Percentiles rank a stretch among this genome's conserved stretches.
Conservation (phyloP, 1,139 yeast genomes). For the Suhomyces chickasaworum region DNA sequence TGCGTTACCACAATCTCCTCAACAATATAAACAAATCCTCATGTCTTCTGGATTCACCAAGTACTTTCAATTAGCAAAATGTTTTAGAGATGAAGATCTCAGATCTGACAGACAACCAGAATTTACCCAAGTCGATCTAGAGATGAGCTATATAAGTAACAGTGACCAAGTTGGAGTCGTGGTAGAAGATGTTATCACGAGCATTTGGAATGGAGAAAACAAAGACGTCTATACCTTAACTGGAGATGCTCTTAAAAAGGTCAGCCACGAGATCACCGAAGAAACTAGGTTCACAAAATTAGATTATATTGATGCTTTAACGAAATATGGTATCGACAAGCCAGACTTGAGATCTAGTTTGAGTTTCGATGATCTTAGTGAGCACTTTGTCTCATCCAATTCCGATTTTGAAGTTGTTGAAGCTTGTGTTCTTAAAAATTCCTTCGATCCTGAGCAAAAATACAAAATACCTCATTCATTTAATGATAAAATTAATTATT, state of each 20-base stretch:
- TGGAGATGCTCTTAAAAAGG: slow-evolving; percentile 10
- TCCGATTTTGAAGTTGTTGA: slow-evolving; percentile 67
- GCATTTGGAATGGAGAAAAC: slow-evolving; percentile 58
- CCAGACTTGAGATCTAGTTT: slow-evolving; percentile 80
- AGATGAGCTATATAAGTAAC: slow-evolving; percentile 79
- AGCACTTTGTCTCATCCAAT: slow-evolving; percentile 33
- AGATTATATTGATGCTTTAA: slow-evolving; percentile 68
- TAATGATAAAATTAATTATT: slow-evolving; percentile 49
- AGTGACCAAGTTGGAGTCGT: slow-evolving; percentile 65
- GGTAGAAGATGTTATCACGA: slow-evolving; percentile 58
- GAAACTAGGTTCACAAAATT: slow-evolving; percentile 44
- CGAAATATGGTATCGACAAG: slow-evolving; percentile 85
- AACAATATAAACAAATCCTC: slow-evolving; percentile 89
- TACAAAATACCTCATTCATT: slow-evolving; percentile 40
- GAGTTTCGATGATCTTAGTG: slow-evolving; percentile 51
- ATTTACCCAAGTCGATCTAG: slow-evolving; percentile 93
- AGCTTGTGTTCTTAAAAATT: slow-evolving; percentile 61
- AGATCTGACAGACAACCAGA: slow-evolving; percentile 97
- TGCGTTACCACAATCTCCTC: slow-evolving; percentile 97
- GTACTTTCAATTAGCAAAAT: slow-evolving; percentile 88
- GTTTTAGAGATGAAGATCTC: slow-evolving; percentile 95
- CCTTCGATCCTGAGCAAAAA: slow-evolving; percentile 33
- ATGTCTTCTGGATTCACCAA: slow-evolving; percentile 91
- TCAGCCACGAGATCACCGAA: neutral
- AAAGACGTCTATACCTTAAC: slow-evolving; percentile 37